A percentile compares a stretch with the other conserved stretches of the same genome.
Conservation (phyloP, 2,329 filamentous ascomycete species). For the Keithomyces neogunnii region DNA sequence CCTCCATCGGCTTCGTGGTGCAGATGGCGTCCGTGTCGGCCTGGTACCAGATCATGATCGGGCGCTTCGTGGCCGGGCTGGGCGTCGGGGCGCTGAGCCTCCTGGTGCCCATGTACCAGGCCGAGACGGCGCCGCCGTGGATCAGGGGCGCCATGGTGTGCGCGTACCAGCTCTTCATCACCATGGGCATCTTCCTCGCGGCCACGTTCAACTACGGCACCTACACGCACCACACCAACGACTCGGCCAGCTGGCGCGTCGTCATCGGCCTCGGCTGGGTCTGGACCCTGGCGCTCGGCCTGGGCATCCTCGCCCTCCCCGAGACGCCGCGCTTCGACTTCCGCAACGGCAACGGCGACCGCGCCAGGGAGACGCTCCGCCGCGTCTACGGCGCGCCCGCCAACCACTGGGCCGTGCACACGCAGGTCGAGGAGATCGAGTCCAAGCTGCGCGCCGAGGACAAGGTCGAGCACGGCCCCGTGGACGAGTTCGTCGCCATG, state of each 20-base stretch:
- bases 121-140: slow-evolving; percentile 59
- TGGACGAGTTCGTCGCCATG: slow-evolving; percentile 46
- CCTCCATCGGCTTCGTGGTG: slow-evolving; percentile 58
- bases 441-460: slow-evolving; percentile 42
- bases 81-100: slow-evolving; percentile 59
- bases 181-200: slow-evolving; percentile 55
- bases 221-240: slow-evolving; percentile 30
- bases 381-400: slow-evolving; percentile 35
- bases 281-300: slow-evolving; percentile 38
- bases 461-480: slow-evolving; percentile 27
- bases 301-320: slow-evolving; percentile 40
- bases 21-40: slow-evolving; percentile 46
- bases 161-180: slow-evolving; percentile 65
- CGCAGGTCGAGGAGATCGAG: slow-evolving; percentile 45
- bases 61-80: slow-evolving; percentile 56
- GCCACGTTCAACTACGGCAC: slow-evolving; percentile 58
- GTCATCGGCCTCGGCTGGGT: slow-evolving; percentile 46
- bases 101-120: slow-evolving; percentile 64
- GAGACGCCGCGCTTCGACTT: slow-evolving; percentile 46
- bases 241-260: slow-evolving; percentile 51
- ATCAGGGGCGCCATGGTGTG: slow-evolving; percentile 58
- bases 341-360: slow-evolving; percentile 35
- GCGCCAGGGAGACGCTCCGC: slow-evolving; percentile 39
- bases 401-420: slow-evolving; percentile 35
- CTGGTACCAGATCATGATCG: slow-evolving; percentile 61